A percentile compares a stretch with the other conserved stretches of the same genome.
These are phyloP conservation scores for Nicotiana tomentosiformis DNA, from an alignment of 257 asterid species.

Conservation along the genomic window DNA sequence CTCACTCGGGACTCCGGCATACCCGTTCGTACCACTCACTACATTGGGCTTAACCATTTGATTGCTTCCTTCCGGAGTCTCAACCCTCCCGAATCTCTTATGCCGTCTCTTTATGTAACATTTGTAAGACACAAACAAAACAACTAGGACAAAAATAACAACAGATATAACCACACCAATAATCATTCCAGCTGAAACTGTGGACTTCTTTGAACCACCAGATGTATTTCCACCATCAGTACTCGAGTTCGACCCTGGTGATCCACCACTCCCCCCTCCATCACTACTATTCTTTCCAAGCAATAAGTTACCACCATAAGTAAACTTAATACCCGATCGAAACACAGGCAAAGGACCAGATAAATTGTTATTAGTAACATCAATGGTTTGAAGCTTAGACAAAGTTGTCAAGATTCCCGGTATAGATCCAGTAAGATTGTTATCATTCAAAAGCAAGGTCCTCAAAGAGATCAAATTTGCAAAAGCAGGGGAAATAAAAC, in stretches of 20 bases:
- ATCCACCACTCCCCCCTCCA: constrained; percentile 42
- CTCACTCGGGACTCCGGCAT: constrained; percentile 47
- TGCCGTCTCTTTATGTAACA: constrained; percentile 49
- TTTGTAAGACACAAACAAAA: constrained; percentile 62
- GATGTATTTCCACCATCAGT: constrained; percentile 23
- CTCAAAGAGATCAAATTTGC: constrained; percentile 63
- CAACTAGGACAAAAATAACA: constrained; percentile 41
- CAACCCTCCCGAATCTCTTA: constrained; percentile 42
- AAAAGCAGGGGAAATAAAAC: constrained; percentile 67
- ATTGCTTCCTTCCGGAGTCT: constrained; percentile 51
- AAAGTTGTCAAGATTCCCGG: constrained; percentile 49
- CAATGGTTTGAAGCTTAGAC: constrained; percentile 53
- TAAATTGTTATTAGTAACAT: constrained; percentile 70
- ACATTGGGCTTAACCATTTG: constrained; percentile 40
- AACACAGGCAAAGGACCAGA: constrained; percentile 55
- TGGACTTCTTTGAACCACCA: constrained; percentile 30
- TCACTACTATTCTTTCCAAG: constrained; percentile 42
- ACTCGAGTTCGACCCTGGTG: constrained; percentile 18
- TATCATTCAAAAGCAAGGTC: constrained; percentile 57
- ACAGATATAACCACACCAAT: constrained; percentile 70
- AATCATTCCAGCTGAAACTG: constrained; percentile 56
- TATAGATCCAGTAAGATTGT: constrained; percentile 61
- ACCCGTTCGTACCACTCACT: constrained; percentile 28
- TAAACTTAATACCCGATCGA: constrained; percentile 33
- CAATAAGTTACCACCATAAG: constrained; percentile 35